Evolutionary conservation across 2,329 filamentous ascomycete species (phyloP).

Genomic region (Xylaria sp.): DNA sequence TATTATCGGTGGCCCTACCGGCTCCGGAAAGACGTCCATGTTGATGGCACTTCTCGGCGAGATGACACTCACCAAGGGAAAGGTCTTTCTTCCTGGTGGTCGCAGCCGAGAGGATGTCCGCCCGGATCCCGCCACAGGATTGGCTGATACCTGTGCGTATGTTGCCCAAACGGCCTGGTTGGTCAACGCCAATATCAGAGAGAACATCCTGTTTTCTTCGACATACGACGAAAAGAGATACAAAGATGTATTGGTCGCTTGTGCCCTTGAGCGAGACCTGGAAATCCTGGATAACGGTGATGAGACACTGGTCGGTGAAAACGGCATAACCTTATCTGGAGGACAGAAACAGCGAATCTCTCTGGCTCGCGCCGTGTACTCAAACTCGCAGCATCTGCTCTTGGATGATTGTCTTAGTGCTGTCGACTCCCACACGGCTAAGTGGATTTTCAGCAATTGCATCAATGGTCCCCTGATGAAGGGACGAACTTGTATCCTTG

Average conservation of each 20-base stretch:
- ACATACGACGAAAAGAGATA: conserved; percentile 85
- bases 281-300: conserved; percentile 93
- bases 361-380: conserved; percentile 96
- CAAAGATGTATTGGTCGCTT: conserved; percentile 86
- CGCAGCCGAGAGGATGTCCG: conserved; percentile 86
- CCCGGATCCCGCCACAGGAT: conserved; percentile 81
- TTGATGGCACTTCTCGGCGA: conserved; percentile 96
- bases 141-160: conserved; percentile 93
- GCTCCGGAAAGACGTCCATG: conserved; percentile 93
- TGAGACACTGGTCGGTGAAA: conserved; percentile 93
- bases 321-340: conserved; percentile 94
- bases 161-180: conserved; percentile 98
- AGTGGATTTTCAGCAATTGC: conserved; percentile 97
- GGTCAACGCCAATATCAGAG: conserved; percentile 92
- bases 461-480: conserved; percentile 90
- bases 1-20: conserved; percentile 91
- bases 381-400: conserved; percentile 87
- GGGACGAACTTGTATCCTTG: conserved; percentile 88
- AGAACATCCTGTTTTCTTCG: conserved; percentile 93
- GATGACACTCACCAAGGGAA: conserved; percentile 87
- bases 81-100: conserved; percentile 85
- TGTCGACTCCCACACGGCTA: conserved; percentile 95
- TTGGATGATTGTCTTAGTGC: conserved; percentile 96
- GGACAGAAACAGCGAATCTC: conserved; percentile 98
- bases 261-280: conserved; percentile 89